Conservation (phyloP, 257 asterid genomes). For the Cinchona pubescens region DNA sequence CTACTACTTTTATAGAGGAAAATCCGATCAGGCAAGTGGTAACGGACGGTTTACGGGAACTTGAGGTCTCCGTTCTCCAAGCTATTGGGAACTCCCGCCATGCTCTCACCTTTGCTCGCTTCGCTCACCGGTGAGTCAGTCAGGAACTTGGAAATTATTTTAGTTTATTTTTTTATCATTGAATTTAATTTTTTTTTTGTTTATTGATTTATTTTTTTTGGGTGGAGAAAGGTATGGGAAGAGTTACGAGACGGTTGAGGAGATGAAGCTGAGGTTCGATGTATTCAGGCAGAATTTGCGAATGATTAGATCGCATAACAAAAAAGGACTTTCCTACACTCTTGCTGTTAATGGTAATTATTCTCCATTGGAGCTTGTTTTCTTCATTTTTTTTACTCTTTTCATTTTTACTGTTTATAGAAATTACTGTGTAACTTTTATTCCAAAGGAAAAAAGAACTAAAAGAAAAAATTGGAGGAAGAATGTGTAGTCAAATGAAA, state of each 20-base stretch:
- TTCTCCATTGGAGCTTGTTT: not conserved
- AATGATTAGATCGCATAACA: conserved; percentile 82
- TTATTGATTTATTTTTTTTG: not conserved
- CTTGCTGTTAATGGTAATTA: conserved; percentile 66
- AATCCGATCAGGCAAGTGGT: conserved; percentile 94
- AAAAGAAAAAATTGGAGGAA: not conserved
- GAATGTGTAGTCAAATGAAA: not conserved
- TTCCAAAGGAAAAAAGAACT: not conserved
- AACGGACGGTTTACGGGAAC: conserved; percentile 54
- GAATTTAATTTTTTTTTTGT: not conserved
- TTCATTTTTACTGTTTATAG: too few species aligned
- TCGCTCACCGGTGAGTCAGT: conserved; percentile 58
- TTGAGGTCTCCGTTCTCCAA: conserved; percentile 51
- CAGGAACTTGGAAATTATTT: not conserved
- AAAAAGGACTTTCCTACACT: conserved; percentile 69
- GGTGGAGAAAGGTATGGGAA: conserved; percentile 53
- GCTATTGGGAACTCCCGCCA: conserved; percentile 62
- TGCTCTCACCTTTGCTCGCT: conserved; percentile 79
- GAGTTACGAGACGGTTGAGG: conserved; percentile 64
- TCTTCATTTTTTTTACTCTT: not conserved
- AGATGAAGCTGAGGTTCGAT: conserved; percentile 65
- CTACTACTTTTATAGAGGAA: conserved; percentile 32
- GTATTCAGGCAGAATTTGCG: conserved; percentile 60
- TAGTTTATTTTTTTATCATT: not conserved
- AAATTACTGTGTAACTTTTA: too few species aligned